Percentiles rank a stretch among this genome's conserved stretches.
These are phyloP conservation scores for Russula griseocarnosa DNA, from an alignment of 768 basidiomycete species.

Conservation along the genomic window DNA sequence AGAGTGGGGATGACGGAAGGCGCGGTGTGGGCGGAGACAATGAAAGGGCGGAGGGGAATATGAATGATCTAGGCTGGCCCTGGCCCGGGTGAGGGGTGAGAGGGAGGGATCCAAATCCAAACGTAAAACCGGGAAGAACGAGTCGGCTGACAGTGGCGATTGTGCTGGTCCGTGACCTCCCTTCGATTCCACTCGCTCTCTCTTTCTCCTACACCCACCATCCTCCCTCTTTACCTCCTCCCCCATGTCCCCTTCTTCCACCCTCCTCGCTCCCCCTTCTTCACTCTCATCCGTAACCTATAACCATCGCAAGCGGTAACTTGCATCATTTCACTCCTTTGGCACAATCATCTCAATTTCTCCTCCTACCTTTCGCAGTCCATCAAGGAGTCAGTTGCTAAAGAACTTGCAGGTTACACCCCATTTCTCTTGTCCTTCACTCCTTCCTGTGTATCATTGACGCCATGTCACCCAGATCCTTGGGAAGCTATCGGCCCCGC, in stretches of 20 bases:
- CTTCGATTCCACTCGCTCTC: constrained; percentile 24
- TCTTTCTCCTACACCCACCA: constrained; percentile 25
- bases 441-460: constrained; percentile 26
- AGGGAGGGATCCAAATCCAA: background rate
- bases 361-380: constrained; percentile 30
- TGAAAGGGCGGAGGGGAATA: constrained; percentile 1
- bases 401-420: constrained; percentile 40
- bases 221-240: constrained; percentile 15
- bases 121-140: constrained; percentile 17
- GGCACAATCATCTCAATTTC: constrained; percentile 19
- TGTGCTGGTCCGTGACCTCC: constrained; percentile 13
- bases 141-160: constrained; percentile 26
- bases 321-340: constrained; percentile 7
- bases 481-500: constrained; percentile 39
- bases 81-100: background rate
- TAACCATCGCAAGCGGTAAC: constrained; percentile 27
- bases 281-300: constrained; percentile 10
- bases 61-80: background rate
- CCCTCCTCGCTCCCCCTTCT: background rate
- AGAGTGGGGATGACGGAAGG: background rate
- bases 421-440: constrained; percentile 10
- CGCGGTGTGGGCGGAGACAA: constrained; percentile 6
- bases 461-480: constrained; percentile 37
- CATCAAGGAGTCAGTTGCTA: constrained; percentile 35
- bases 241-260: constrained; percentile 12